A percentile compares a stretch with the other conserved stretches of the same genome.
These are phyloP conservation scores for Panellus pusillus DNA, from an alignment of 768 basidiomycete species.

Conservation along the genomic window DNA sequence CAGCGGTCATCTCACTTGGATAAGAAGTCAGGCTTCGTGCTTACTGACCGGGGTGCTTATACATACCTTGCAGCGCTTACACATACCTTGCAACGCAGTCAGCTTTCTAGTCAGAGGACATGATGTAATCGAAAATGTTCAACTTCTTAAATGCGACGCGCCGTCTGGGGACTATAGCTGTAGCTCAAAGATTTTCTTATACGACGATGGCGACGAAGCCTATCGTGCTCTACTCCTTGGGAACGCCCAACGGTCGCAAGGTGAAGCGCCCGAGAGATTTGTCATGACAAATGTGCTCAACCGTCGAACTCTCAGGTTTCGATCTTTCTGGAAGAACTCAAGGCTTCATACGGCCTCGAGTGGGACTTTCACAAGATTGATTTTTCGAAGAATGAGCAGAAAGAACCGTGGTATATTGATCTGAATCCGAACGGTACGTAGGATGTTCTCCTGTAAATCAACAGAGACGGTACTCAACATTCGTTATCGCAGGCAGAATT, in stretches of 20 bases:
- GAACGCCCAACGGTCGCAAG: conserved; percentile 58
- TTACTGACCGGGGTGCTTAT: no score
- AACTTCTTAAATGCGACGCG: conserved; percentile 10
- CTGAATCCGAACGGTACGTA: conserved; percentile 37
- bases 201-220: conserved; percentile 22
- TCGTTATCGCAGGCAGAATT: conserved; percentile 26
- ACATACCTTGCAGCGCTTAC: no score
- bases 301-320: conserved; percentile 30
- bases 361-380: conserved; percentile 31
- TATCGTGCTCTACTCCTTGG: conserved; percentile 41
- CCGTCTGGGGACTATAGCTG: not conserved
- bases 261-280: no score
- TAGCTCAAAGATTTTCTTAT: conserved; percentile 9
- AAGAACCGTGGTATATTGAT: conserved; percentile 36
- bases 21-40: no score
- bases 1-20: no score
- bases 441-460: no score
- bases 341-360: conserved; percentile 35
- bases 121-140: not conserved
- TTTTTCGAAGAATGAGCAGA: conserved; percentile 25
- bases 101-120: no score
- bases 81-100: no score
- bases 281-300: no score
- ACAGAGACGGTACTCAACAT: no score
- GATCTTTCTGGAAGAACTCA: conserved; percentile 62